phyloP scores from a whole-genome alignment of 345 rosid species.

The Corchorus olitorius region DNA sequence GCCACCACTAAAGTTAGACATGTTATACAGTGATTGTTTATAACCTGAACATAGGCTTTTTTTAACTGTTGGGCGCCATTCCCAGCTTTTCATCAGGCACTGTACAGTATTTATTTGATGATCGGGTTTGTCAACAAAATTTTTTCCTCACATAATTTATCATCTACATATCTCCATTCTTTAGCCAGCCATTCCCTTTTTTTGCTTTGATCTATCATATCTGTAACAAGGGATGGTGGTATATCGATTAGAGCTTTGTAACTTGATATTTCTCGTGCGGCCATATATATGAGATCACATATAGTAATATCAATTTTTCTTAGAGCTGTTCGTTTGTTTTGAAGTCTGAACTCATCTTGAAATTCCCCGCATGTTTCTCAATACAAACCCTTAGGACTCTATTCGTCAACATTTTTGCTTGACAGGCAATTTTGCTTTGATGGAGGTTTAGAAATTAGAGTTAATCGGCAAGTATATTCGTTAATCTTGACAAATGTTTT shows the following conservation, averaged over 20 bases:
- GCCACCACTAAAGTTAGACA: constrained; percentile 52
- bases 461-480: no score
- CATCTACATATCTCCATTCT: neutral
- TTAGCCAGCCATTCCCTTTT: neutral
- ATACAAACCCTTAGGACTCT: no score
- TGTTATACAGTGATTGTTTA: neutral
- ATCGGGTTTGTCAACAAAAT: neutral
- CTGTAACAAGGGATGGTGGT: constrained; percentile 6
- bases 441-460: no score
- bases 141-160: neutral
- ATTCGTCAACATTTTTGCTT: no score
- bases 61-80: neutral
- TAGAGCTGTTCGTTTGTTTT: neutral
- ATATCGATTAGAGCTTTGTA: constrained; percentile 18
- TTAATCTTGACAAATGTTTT: no score
- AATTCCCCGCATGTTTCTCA: no score
- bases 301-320: neutral
- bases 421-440: no score
- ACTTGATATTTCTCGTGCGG: constrained; percentile 4
- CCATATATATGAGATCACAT: neutral
- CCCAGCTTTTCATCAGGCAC: constrained; percentile 12
- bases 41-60: constrained; percentile 21
- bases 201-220: neutral
- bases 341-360: neutral
- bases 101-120: constrained; percentile 35